These are phyloP conservation scores for Trichomonascus vanleenenianus DNA, from an alignment of 805 yeast genomes.

Conservation along the genomic window DNA sequence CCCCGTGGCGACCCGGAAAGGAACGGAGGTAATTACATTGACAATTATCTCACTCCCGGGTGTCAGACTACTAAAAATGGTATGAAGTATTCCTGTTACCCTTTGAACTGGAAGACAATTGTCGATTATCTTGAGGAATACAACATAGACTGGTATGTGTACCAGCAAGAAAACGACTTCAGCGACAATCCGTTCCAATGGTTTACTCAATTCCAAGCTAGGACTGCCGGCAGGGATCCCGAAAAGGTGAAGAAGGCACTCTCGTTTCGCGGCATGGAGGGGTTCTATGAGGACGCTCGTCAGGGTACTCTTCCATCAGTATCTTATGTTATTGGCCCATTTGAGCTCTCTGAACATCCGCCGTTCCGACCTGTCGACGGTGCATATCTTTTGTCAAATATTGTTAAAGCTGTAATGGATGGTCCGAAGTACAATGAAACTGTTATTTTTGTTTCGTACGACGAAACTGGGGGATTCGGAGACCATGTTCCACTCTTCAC, in stretches of 20 bases:
- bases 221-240: constrained; percentile 1
- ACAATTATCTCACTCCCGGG: constrained; percentile 17
- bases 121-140: constrained; percentile 15
- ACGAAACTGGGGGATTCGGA: constrained; percentile 24
- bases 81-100: constrained; percentile 16
- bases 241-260: constrained; percentile 10
- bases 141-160: constrained; percentile 19
- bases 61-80: constrained; percentile 12
- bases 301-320: constrained; percentile 21
- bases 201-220: constrained; percentile 15
- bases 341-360: constrained; percentile 22
- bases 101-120: constrained; percentile 19
- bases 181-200: constrained; percentile 19
- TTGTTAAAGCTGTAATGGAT: constrained; percentile 15
- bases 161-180: constrained; percentile 16
- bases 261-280: constrained; percentile 16
- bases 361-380: constrained; percentile 20
- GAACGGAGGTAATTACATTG: constrained; percentile 19
- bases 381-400: constrained; percentile 18
- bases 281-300: constrained; percentile 16
- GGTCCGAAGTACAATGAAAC: constrained; percentile 19
- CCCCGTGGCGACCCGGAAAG: constrained; percentile 12
- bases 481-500: constrained; percentile 22
- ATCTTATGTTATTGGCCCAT: constrained; percentile 19
- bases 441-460: constrained; percentile 19